phyloP scores from a whole-genome alignment of 1,284 basidiomycete genomes.

The Fistulina hepatica region DNA sequence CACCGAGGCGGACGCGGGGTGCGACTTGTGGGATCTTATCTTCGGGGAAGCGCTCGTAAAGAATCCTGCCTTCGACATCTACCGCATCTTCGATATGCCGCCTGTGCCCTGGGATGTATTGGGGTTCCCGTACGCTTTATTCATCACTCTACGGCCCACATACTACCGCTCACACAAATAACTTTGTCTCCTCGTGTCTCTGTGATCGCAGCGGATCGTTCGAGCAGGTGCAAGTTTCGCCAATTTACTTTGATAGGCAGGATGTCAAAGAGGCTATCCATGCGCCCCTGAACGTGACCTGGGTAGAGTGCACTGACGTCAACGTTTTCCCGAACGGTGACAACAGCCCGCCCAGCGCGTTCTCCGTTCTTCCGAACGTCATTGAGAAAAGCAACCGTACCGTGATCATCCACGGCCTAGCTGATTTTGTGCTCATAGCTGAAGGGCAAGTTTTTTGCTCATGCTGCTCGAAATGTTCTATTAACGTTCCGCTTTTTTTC shows the following conservation, averaged over 20 bases:
- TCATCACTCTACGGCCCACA: slow-evolving; percentile 22
- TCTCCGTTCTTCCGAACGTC: slow-evolving; percentile 54
- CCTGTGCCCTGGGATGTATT: slow-evolving; percentile 63
- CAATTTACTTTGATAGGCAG: slow-evolving; percentile 24
- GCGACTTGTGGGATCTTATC: slow-evolving; percentile 57
- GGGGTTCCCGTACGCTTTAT: slow-evolving; percentile 50
- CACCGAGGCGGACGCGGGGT: slow-evolving; percentile 33
- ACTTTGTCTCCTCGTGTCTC: slow-evolving; percentile 1
- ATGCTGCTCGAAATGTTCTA: too few species aligned
- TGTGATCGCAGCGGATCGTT: too few species aligned
- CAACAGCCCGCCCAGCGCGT: slow-evolving; percentile 40
- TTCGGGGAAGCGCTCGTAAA: slow-evolving; percentile 46
- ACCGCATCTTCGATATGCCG: slow-evolving; percentile 60
- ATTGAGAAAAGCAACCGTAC: slow-evolving; percentile 59
- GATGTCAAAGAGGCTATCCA: slow-evolving; percentile 53
- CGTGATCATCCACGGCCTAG: slow-evolving; percentile 59
- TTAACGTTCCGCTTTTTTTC: too few species aligned
- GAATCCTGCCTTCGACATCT: slow-evolving; percentile 70
- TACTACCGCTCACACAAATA: not conserved
- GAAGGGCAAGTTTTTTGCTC: too few species aligned
- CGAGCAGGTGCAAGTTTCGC: slow-evolving; percentile 32
- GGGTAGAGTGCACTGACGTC: slow-evolving; percentile 35
- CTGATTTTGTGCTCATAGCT: slow-evolving; percentile 60
- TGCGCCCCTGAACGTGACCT: slow-evolving; percentile 41
- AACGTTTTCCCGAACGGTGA: slow-evolving; percentile 36